These are phyloP conservation scores for Akanthomyces dipterigenus DNA, from an alignment of 2,329 filamentous ascomycete species.

Conservation along the genomic window DNA sequence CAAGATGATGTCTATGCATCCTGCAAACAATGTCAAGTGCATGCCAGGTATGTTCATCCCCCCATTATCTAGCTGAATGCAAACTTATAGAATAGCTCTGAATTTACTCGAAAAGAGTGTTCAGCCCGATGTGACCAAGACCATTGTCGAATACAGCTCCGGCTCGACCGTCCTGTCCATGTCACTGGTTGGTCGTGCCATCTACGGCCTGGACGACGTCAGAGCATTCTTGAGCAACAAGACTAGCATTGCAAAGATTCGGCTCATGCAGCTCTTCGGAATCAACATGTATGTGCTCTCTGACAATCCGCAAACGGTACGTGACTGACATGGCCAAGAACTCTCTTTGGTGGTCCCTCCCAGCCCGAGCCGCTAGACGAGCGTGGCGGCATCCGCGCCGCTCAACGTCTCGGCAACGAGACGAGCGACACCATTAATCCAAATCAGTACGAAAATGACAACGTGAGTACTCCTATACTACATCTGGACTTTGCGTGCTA, in stretches of 20 bases:
- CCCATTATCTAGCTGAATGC: not conserved
- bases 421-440: conserved; percentile 42
- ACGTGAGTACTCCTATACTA: conserved; percentile 15
- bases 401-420: conserved; percentile 34
- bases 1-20: conserved; percentile 60
- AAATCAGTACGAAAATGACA: conserved; percentile 50
- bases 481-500: not conserved
- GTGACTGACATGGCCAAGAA: conserved; percentile 26
- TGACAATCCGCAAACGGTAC: too few relatives aligned
- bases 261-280: conserved; percentile 54
- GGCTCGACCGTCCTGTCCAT: conserved; percentile 57
- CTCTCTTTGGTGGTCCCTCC: conserved; percentile 51
- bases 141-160: conserved; percentile 54
- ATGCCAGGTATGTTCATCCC: conserved; percentile 43
- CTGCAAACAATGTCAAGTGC: conserved; percentile 58
- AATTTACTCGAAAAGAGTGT: conserved; percentile 41
- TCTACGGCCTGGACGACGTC: conserved; percentile 44
- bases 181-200: conserved; percentile 45
- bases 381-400: conserved; percentile 45
- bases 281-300: conserved; percentile 37
- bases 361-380: conserved; percentile 49
- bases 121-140: conserved; percentile 34
- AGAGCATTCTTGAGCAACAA: conserved; percentile 54
- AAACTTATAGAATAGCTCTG: conserved; percentile 31
- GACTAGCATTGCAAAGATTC: conserved; percentile 44